Conservation (phyloP, 257 asterid genomes). For the Anisodus acutangulus region DNA sequence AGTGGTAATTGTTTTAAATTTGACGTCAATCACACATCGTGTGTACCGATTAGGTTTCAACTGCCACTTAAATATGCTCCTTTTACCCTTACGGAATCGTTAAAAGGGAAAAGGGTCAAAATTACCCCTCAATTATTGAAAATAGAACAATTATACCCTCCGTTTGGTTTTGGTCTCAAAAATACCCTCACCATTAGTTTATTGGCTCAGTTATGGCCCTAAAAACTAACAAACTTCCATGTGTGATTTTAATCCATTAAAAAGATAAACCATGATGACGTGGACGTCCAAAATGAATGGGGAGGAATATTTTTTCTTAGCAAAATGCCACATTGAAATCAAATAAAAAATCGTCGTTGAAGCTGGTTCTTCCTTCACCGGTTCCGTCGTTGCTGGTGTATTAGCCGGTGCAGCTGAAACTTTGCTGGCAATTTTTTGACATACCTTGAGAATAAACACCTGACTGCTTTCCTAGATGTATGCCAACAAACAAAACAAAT, state of each 20-base stretch:
- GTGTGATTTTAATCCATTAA: not conserved
- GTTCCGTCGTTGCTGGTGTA: too few relatives aligned
- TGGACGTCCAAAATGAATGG: not conserved
- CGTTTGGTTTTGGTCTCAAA: not conserved
- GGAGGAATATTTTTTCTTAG: not conserved
- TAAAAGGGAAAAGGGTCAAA: not conserved
- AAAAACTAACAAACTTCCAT: not conserved
- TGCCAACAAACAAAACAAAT: too few relatives aligned
- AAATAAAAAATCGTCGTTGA: too few relatives aligned
- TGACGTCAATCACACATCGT: not conserved
- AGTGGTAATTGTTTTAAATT: not conserved
- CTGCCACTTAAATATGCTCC: not conserved
- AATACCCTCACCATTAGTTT: not conserved
- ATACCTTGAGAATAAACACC: too few relatives aligned
- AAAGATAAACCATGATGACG: not conserved
- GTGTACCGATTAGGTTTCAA: not conserved
- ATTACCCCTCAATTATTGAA: not conserved
- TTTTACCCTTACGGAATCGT: not conserved
- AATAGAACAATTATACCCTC: not conserved
- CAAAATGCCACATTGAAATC: not conserved
- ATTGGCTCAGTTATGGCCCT: not conserved
- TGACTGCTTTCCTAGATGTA: too few relatives aligned
- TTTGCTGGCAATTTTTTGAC: too few relatives aligned
- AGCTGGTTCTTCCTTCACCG: too few relatives aligned
- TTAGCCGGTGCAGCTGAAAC: too few relatives aligned